Base-by-base conservation (phyloP, 345 rosid species). In the Brassica rapa region DNA sequence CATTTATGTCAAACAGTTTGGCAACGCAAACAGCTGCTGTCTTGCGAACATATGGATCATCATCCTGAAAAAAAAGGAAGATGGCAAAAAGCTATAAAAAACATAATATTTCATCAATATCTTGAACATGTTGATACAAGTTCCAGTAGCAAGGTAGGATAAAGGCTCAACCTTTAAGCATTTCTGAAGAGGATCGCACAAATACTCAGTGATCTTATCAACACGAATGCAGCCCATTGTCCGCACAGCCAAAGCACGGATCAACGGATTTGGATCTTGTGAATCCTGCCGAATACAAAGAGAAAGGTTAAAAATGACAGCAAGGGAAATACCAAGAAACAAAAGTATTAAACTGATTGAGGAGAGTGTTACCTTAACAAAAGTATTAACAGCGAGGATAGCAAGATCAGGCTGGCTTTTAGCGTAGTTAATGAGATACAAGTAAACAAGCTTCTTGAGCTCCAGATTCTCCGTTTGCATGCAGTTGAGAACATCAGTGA, bases 171-270 rank as follows among this genome's bases (percentile, higher is more conserved):
- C 98, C 97, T 92, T 92, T 63, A 94, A 93, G 80, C 97, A 94
- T 82, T 97, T 90, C 85, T 94, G 98, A 77, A 94, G 98, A 67
- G 97, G 97, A 84, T 94, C 98, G 51, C 97, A 94, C 11, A 94
- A 82, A 80, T 94, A 94, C 77, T 94, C 97, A 3, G 97, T 94
- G 73, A 94, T 92, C 87, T 92, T 92, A 83, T 92, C 97, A 72
- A 94, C 97, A 80, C 97, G 97, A 81, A 94, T 94, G 86, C 97
- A 94, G 16, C 98, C 98, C 98, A 94, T 94, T 33, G 97, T 94
- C 71, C 97, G 88, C 62, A 92, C 97, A 77, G 95, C 98, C 86
- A 94, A 83, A 76, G 98, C 98, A 68, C 97, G 95, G 82, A 94
- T 94, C 74, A 94, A 82, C 16, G 97, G 97, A 89, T 92, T 94